phyloP scores from a whole-genome alignment of 768 basidiomycete species.

The Suillus luteus region DNA sequence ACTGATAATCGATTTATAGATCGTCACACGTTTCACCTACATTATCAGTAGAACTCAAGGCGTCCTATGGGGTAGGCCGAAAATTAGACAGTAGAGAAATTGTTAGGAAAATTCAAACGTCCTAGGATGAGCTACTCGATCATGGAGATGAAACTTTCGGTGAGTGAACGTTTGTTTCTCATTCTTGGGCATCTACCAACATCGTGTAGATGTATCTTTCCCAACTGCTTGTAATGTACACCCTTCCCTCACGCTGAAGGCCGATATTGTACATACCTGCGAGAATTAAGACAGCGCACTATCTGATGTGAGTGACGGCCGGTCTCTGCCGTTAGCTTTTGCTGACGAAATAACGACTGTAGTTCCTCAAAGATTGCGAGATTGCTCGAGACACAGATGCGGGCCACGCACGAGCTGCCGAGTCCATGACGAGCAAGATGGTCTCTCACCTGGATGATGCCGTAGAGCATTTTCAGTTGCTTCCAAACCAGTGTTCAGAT shows the following conservation, averaged over 20 bases:
- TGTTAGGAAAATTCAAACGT: too few species aligned
- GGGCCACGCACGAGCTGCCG: not conserved
- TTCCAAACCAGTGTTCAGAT: not conserved
- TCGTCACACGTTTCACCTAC: too few species aligned
- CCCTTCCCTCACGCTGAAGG: not conserved
- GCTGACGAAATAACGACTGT: not conserved
- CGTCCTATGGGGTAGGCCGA: too few species aligned
- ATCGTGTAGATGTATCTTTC: not conserved
- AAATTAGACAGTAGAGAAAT: too few species aligned
- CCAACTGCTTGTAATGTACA: not conserved
- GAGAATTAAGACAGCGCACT: not conserved
- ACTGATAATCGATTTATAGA: too few species aligned
- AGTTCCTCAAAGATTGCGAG: not conserved
- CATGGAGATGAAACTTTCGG: not conserved
- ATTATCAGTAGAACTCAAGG: too few species aligned
- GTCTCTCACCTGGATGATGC: not conserved
- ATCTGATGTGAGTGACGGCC: not conserved
- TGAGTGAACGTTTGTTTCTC: not conserved
- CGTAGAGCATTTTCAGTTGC: too few species aligned
- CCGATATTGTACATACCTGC: not conserved
- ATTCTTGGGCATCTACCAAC: not conserved
- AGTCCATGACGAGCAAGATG: not conserved
- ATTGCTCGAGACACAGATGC: not conserved
- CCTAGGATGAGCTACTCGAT: not conserved
- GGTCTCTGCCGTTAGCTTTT: not conserved